These are phyloP conservation scores for Haematococcus sp. DNA, from an alignment of 139 green algal species.

Conservation along the genomic window DNA sequence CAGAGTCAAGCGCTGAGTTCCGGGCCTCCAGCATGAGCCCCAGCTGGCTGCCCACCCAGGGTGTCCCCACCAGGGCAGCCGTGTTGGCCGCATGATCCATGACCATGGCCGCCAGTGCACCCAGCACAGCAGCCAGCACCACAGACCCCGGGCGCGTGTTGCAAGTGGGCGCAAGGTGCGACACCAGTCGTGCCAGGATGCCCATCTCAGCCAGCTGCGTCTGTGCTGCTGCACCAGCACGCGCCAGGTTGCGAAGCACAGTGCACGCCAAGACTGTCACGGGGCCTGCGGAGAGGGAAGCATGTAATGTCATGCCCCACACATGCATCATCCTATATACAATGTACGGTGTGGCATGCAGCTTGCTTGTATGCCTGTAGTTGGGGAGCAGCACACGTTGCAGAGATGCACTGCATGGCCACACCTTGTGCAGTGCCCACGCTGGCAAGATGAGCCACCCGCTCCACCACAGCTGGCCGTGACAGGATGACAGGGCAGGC, in stretches of 20 bases:
- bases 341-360: too few species aligned
- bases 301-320: too few species aligned
- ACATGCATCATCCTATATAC: too few species aligned
- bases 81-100: not conserved
- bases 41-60: not conserved
- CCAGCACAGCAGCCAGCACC: not conserved
- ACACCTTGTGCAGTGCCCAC: not conserved
- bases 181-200: not conserved
- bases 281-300: not conserved
- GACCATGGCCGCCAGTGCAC: not conserved
- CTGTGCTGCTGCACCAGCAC: not conserved
- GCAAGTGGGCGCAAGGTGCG: not conserved
- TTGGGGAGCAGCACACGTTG: too few species aligned
- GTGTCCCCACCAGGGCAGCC: not conserved
- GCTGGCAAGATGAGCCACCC: not conserved
- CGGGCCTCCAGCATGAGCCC: not conserved
- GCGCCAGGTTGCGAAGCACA: constrained; percentile 4
- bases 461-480: not conserved
- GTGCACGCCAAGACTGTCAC: not conserved
- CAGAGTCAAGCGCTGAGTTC: not conserved
- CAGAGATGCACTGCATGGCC: too few species aligned
- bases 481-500: not conserved
- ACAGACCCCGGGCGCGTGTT: not conserved
- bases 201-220: not conserved
- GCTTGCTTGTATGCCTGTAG: too few species aligned